phyloP scores from a whole-genome alignment of 2,329 filamentous ascomycete species.

The Endocalyx cinctus region DNA sequence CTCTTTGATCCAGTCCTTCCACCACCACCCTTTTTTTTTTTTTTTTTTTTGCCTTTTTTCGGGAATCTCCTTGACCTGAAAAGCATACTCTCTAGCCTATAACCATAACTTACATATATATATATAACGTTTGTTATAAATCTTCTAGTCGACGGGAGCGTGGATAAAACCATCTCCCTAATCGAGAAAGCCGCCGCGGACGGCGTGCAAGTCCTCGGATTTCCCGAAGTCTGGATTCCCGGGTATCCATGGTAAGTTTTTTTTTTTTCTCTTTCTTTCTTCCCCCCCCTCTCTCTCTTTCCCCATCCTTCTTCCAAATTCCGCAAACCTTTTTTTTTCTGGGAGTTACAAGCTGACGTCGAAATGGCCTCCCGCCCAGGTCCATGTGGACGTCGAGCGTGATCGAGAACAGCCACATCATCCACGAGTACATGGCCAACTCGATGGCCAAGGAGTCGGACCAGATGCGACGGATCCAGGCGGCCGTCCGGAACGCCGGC shows the following conservation, averaged over 20 bases:
- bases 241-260: slow-evolving; percentile 49
- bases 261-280: no score
- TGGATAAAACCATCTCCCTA: slow-evolving; percentile 52
- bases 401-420: slow-evolving; percentile 36
- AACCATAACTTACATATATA: no score
- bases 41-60: no score
- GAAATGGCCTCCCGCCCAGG: slow-evolving; percentile 20
- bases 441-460: slow-evolving; percentile 32
- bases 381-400: slow-evolving; percentile 33
- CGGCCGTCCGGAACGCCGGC: slow-evolving; percentile 34
- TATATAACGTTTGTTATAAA: no score
- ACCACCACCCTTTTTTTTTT: no score
- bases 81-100: no score
- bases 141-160: slow-evolving; percentile 44
- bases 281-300: no score
- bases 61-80: no score
- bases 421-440: slow-evolving; percentile 31
- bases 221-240: slow-evolving; percentile 51
- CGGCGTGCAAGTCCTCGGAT: slow-evolving; percentile 51
- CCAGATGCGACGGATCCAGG: slow-evolving; percentile 39
- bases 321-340: background rate
- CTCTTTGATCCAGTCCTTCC: no score
- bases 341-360: slow-evolving; percentile 15
- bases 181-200: slow-evolving; percentile 51
- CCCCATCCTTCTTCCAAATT: no score